phyloP scores from a whole-genome alignment of 768 basidiomycete genomes.

The Boletellus emodensis region DNA sequence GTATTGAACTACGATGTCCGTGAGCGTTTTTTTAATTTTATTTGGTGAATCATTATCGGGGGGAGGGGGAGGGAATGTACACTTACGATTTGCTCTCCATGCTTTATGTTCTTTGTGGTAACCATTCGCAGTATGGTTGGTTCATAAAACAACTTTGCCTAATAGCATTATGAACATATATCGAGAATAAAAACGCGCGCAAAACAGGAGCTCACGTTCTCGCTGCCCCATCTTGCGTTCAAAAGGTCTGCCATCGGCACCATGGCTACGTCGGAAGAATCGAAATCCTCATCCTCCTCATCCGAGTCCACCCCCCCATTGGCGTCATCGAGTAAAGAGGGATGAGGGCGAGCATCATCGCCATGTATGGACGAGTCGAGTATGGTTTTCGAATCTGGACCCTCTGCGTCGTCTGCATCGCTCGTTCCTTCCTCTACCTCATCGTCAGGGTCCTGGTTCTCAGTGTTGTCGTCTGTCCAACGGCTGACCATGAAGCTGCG shows the following conservation, averaged over 20 bases:
- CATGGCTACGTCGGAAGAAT: constrained; percentile 74
- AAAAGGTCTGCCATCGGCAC: constrained; percentile 96
- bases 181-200: neutral
- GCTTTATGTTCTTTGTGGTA: constrained; percentile 65
- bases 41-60: neutral
- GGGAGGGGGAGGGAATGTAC: neutral
- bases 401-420: constrained; percentile 30
- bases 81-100: constrained; percentile 86
- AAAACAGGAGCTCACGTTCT: constrained; percentile 60
- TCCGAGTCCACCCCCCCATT: constrained; percentile 39
- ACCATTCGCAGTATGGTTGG: constrained; percentile 71
- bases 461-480: constrained; percentile 40
- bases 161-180: neutral
- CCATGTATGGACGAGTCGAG: constrained; percentile 30
- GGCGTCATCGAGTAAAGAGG: constrained; percentile 5
- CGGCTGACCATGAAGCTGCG: constrained; percentile 84
- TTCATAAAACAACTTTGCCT: constrained; percentile 88
- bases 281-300: constrained; percentile 45
- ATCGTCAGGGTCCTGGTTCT: constrained; percentile 4
- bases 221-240: constrained; percentile 80
- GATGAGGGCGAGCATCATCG: constrained; percentile 16
- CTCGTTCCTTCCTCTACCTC: constrained; percentile 36
- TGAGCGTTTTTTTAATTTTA: neutral
- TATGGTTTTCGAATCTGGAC: constrained; percentile 16
- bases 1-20: constrained; percentile 74